These are phyloP conservation scores for Paracoccidioides brasiliensis DNA, from an alignment of 2,329 filamentous ascomycete species.

Conservation along the genomic window DNA sequence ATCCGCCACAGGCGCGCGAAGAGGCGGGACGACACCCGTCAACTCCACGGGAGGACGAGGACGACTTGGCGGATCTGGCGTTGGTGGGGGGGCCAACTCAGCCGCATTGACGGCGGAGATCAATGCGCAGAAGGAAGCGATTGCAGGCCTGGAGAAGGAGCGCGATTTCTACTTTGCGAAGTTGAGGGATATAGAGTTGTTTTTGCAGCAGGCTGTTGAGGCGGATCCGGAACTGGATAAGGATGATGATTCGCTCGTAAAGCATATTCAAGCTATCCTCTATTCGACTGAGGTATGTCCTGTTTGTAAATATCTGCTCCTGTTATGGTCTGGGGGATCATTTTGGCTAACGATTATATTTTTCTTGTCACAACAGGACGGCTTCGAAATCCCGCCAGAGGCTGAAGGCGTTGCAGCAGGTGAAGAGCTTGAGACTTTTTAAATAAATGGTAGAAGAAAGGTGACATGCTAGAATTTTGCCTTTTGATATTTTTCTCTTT, in stretches of 20 bases:
- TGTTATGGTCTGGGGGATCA: not conserved
- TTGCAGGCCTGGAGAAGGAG: slow-evolving; percentile 88
- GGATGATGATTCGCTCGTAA: slow-evolving; percentile 81
- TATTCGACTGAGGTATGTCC: slow-evolving; percentile 74
- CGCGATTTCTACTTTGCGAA: slow-evolving; percentile 99
- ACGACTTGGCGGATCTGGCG: slow-evolving; percentile 32
- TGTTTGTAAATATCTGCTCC: not conserved
- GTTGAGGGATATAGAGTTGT: slow-evolving; percentile 86
- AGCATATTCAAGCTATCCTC: slow-evolving; percentile 90
- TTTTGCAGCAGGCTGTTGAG: slow-evolving; percentile 87
- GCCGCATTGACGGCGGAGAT: slow-evolving; percentile 76
- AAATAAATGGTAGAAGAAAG: slow-evolving; percentile 4
- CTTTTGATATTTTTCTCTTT: not conserved
- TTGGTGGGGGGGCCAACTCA: slow-evolving; percentile 43
- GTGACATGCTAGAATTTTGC: not conserved
- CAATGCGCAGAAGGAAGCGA: slow-evolving; percentile 80
- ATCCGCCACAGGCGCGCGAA: slow-evolving; percentile 36
- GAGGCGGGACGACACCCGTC: slow-evolving; percentile 50
- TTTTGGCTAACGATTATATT: slow-evolving; percentile 2
- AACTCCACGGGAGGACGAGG: slow-evolving; percentile 22
- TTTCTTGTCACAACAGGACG: slow-evolving; percentile 16
- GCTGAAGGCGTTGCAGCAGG: slow-evolving; percentile 46
- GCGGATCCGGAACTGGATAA: slow-evolving; percentile 87
- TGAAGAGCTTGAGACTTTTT: slow-evolving; percentile 32
- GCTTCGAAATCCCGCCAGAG: slow-evolving; percentile 81